Base-by-base conservation (phyloP, 78 protist genomes). In the Chrysochromulina tobinii region DNA sequence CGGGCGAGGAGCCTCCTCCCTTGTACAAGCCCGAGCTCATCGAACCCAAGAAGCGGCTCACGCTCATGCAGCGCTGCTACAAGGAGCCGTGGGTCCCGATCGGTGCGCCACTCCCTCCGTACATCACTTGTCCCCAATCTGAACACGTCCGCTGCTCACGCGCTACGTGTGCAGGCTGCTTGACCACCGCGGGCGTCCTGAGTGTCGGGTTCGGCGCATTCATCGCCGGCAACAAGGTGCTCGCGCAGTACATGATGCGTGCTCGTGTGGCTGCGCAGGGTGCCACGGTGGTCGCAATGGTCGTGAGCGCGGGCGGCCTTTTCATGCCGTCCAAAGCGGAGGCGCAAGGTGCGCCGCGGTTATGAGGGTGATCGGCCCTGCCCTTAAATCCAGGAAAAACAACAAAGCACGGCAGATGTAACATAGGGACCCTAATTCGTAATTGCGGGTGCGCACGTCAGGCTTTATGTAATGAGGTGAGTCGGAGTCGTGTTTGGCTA, bases 11-110 rank as follows among this genome's bases (percentile, higher is more conserved):
- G 79, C 83, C 83, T 1, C 83, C 83, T 2, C 83, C 83, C 3
- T 59, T 75, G 25, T 75, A 75, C 83, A 75, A 75, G 83, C 83
- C 83, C 9, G 83, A 75, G 83, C 51, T 75, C 27, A 11, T 75
- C 57, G 83, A 75, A 23, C 83, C 83, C 25, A 75, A 75, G 83
- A 75, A 75, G 83, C 38, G 21, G 83, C 83, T 75, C 27, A 75
- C 83, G 23, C 57, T 75, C 25, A 7, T 75, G 8, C 83, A 75
- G 83, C 83, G 50, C 83, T 75, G 83, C 83, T 75, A 75, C 83
- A 75, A 75, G 11, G 83, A 75, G 83, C 83, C 83, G 11, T 75
- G 83, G 83, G 25, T 75, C 3, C 83, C 83, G 11, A 11, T 75
- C 83, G 83, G 83, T 75, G 8, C 27, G 9, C 72, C 27, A 66